Evolutionary conservation across 2,329 filamentous ascomycete genomes (phyloP), one percentile per base, ranked within the genome.

Genomic region (Alternaria viburni): DNA sequence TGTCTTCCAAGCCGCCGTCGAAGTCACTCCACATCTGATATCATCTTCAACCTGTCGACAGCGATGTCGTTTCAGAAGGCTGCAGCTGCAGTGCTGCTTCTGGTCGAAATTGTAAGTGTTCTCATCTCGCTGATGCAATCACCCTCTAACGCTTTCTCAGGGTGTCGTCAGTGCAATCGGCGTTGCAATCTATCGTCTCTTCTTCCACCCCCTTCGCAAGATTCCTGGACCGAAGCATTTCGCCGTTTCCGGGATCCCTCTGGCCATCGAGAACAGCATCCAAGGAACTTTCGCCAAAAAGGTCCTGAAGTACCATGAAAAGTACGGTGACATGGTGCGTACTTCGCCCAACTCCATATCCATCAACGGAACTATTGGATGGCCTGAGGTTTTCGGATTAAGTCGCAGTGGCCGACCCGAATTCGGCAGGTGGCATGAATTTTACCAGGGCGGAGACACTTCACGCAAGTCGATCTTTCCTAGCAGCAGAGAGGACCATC

Each of bases 321-420:
- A 54, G 17, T 62, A 59, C 6, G 65, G 65, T 4, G 62, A 65
- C 12, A 56, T 62, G 12, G 62, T 67, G 13, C 65, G 65, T 15
- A 60, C 57, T n/a, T 56, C 54, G 12, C 65, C 65, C 4, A 51
- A 67, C 19, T 43, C 46, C 17, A 9, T 67, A 9, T 54, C 54
- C 3, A 51, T 64, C n/a, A 61, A 17, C 25, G 36, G 73, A 12
- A 70, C 67, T n/a, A 73, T 77, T 0, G 77, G 77, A 5, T 81
- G 76, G 72, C 72, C 73, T 47, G 79, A 81, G 17, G 79, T 81
- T 47, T 80, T 78, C 59, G 78, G 78, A 19, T 66, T 69, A 19
- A 49, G 47, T 23, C 19, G 47, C 11, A 13, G 47, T 6, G 26
- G 26, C n/a, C 10, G 32, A 49, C n/a, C 60, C 11, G 11, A 47